phyloP scores from a whole-genome alignment of 192 early-diverging fungal genomes.

The Phycomyces nitens region DNA sequence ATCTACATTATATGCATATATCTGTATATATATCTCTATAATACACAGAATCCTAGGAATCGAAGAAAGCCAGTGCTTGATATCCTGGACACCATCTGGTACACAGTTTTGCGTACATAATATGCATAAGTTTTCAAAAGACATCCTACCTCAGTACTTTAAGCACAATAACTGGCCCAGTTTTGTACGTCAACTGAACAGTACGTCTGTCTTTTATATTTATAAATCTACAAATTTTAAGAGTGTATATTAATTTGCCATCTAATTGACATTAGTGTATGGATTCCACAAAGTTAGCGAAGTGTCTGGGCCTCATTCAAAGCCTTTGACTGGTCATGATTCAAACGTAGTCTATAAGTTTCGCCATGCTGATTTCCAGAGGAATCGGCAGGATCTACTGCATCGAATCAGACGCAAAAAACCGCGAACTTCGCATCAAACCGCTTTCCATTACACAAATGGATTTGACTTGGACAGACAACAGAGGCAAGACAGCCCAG shows the following conservation, averaged over 20 bases:
- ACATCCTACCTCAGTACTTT: constrained; percentile 12
- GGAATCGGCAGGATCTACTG: neutral
- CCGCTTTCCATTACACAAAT: neutral
- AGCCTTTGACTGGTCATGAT: neutral
- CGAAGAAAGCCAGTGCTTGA: neutral
- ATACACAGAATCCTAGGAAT: neutral
- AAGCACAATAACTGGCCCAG: constrained; percentile 21
- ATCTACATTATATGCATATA: too few species aligned
- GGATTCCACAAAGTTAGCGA: constrained; percentile 14
- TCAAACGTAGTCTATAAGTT: neutral
- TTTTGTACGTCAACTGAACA: constrained; percentile 16
- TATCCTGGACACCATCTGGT: constrained; percentile 5
- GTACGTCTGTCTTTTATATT: constrained; percentile 1
- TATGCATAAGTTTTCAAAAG: constrained; percentile 3
- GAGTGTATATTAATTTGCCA: too few species aligned
- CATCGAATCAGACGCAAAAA: neutral
- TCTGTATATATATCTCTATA: too few species aligned
- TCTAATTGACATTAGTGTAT: constrained; percentile 12
- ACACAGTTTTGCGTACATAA: constrained; percentile 11
- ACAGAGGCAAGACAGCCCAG: neutral
- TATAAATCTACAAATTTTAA: too few species aligned
- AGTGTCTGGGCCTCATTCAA: neutral
- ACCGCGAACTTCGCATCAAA: neutral
- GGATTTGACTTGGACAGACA: neutral
- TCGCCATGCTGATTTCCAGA: neutral